These are phyloP conservation scores for Purpureocillium lavendulum DNA, from an alignment of 2,329 filamentous ascomycete genomes.

Conservation along the genomic window DNA sequence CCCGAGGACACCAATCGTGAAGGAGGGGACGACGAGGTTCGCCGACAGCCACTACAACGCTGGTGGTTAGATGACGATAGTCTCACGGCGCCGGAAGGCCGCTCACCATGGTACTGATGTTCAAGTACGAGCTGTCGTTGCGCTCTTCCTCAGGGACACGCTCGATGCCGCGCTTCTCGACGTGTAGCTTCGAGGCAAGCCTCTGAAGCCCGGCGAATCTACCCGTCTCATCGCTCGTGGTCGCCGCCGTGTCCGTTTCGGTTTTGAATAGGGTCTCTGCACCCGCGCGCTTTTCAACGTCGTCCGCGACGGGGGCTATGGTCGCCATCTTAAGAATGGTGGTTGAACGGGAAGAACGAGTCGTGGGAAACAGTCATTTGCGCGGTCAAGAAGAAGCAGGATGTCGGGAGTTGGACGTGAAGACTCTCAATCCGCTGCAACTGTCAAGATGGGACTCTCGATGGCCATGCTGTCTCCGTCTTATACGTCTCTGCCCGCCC, in stretches of 20 bases:
- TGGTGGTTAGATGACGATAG: no score
- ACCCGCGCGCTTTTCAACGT: neutral
- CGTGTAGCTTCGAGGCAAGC: constrained; percentile 54
- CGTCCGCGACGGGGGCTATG: neutral
- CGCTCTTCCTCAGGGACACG: constrained; percentile 63
- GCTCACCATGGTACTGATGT: constrained; percentile 62
- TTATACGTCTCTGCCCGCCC: no score
- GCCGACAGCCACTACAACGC: constrained; percentile 70
- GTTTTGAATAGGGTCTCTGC: neutral
- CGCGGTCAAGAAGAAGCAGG: neutral
- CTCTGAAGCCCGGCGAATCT: constrained; percentile 36
- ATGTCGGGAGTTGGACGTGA: neutral
- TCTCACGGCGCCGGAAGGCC: no score
- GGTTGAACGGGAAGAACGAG: constrained; percentile 3
- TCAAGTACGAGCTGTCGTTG: constrained; percentile 54
- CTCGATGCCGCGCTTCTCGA: constrained; percentile 71
- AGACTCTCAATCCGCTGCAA: no score
- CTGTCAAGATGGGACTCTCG: no score
- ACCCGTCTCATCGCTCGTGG: neutral
- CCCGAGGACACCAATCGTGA: constrained; percentile 56
- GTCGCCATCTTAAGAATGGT: constrained; percentile 1
- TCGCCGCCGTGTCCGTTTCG: neutral
- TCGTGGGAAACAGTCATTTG: constrained; percentile 3
- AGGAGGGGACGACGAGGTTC: constrained; percentile 70
- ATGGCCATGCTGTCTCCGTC: no score